Percentiles rank a stretch among this genome's conserved stretches.
phyloP scores from a whole-genome alignment of 2,329 filamentous ascomycete genomes.

The Alternaria ventricosa region DNA sequence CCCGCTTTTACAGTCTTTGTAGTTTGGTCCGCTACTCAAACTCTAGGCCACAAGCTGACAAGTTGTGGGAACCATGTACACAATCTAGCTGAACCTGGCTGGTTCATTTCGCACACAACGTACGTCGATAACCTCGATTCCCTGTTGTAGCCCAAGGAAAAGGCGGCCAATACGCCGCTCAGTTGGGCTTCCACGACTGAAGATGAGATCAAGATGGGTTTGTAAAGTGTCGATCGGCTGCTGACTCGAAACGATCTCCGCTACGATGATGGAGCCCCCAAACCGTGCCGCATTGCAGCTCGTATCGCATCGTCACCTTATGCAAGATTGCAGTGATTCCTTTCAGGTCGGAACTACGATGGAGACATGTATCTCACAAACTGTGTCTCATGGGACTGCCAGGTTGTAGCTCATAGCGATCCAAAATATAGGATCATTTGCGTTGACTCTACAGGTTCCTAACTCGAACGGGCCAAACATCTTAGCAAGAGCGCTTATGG shows the following conservation, averaged over 20 bases:
- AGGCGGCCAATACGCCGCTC: background rate
- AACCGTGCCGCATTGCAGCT: constrained; percentile 6
- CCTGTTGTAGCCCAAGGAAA: background rate
- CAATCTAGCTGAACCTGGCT: background rate
- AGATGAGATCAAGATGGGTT: background rate
- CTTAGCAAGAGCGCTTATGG: background rate
- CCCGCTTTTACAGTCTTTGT: background rate
- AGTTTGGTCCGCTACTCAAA: background rate
- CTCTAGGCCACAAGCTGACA: background rate
- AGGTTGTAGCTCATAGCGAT: background rate
- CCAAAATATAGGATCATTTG: background rate
- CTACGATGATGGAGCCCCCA: background rate
- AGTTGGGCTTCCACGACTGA: background rate
- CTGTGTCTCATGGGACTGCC: background rate
- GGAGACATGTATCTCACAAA: background rate
- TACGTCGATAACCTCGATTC: background rate
- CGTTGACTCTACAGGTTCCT: background rate
- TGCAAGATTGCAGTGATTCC: background rate
- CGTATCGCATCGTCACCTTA: background rate
- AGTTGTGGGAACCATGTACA: background rate
- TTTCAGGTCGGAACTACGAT: background rate
- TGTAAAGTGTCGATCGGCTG: background rate
- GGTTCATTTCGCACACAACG: background rate
- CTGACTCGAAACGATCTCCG: background rate
- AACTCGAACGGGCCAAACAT: background rate